Evolutionary conservation across 2,329 filamentous ascomycete genomes (phyloP).

Genomic region (Alternaria dauci): DNA sequence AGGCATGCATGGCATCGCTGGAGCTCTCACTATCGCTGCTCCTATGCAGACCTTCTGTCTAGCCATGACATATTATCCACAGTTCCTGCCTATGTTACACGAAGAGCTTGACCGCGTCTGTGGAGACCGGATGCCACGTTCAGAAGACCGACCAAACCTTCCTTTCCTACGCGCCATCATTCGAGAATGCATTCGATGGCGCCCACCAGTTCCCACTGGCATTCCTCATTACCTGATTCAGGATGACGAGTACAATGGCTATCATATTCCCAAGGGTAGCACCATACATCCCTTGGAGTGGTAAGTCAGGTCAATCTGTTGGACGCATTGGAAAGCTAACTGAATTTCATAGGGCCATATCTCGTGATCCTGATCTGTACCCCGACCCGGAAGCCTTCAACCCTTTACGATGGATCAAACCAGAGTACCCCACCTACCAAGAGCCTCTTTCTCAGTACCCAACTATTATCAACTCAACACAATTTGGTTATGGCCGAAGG

Average conservation of each 20-base stretch:
- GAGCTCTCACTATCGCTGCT: constrained; percentile 57
- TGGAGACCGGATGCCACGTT: constrained; percentile 47
- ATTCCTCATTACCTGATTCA: constrained; percentile 64
- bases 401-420: constrained; percentile 68
- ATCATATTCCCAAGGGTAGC: constrained; percentile 65
- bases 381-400: constrained; percentile 74
- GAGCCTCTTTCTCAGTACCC: constrained; percentile 61
- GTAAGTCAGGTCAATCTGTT: constrained; percentile 32
- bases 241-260: constrained; percentile 66
- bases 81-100: constrained; percentile 53
- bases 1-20: constrained; percentile 59
- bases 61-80: constrained; percentile 56
- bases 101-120: constrained; percentile 54
- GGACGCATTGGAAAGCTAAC: constrained; percentile 18
- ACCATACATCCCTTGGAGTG: constrained; percentile 56
- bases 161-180: constrained; percentile 52
- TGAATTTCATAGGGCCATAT: constrained; percentile 55
- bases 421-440: constrained; percentile 61
- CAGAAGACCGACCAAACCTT: constrained; percentile 51
- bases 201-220: constrained; percentile 54
- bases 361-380: constrained; percentile 61
- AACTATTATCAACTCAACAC: constrained; percentile 62
- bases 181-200: constrained; percentile 55
- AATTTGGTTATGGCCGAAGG: constrained; percentile 65
- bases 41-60: constrained; percentile 59